Percentiles rank a stretch among this genome's conserved stretches.
Evolutionary conservation across 495 filamentous ascomycete species (phyloP).

Genomic region (Annulohypoxylon moriforme): DNA sequence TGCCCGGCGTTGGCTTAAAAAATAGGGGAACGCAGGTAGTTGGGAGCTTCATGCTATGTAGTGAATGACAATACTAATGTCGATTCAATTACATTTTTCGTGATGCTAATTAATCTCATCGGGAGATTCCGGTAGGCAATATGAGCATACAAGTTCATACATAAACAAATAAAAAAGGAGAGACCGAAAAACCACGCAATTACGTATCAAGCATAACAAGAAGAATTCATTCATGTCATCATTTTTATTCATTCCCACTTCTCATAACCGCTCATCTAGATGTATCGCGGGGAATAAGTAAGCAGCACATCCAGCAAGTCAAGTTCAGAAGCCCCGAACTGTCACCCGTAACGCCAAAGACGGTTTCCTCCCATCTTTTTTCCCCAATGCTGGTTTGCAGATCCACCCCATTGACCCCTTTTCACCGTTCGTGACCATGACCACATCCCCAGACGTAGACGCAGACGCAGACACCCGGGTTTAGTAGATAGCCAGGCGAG

Average conservation of each 20-base stretch:
- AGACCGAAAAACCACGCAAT: neutral
- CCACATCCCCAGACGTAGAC: neutral
- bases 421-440: conserved; percentile 25
- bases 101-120: too few species aligned
- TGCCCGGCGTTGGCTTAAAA: too few species aligned
- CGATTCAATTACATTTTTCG: too few species aligned
- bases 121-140: too few species aligned
- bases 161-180: too few species aligned
- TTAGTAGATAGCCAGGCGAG: neutral
- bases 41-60: too few species aligned
- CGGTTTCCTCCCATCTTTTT: conserved; percentile 15
- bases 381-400: conserved; percentile 39
- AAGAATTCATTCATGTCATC: conserved; percentile 29
- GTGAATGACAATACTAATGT: too few species aligned
- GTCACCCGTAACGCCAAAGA: conserved; percentile 39
- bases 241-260: conserved; percentile 36
- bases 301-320: conserved; percentile 7
- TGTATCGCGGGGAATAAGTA: conserved; percentile 16
- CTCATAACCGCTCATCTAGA: conserved; percentile 19
- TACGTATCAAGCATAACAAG: neutral
- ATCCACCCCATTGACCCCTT: neutral
- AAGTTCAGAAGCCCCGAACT: conserved; percentile 24
- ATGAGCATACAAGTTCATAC: too few species aligned
- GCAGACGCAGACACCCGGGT: neutral
- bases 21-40: too few species aligned